A percentile compares a stretch with the other conserved stretches of the same genome.
Evolutionary conservation across 108 stramenopile genomes (phyloP).

Genomic region (Skeletonema grethae): DNA sequence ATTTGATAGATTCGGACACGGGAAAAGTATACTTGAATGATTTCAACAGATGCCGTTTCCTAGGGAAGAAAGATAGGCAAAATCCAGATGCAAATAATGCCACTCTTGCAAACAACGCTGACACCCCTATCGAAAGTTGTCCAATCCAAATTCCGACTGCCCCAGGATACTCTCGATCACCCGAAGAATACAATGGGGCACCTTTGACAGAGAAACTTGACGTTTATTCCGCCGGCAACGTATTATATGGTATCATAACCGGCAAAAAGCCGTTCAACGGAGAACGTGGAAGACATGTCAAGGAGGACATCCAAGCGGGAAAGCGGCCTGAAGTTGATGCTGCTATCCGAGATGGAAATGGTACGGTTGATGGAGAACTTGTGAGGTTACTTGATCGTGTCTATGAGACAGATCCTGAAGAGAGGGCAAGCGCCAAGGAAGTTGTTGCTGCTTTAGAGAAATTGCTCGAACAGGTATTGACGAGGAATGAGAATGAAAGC

Average conservation of each 20-base stretch:
- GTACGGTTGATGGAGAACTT: constrained; percentile 39
- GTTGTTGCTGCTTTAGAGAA: constrained; percentile 44
- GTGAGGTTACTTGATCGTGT: constrained; percentile 40
- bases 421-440: constrained; percentile 46
- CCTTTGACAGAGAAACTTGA: constrained; percentile 50
- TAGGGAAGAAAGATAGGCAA: constrained; percentile 47
- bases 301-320: constrained; percentile 22
- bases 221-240: constrained; percentile 49
- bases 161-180: constrained; percentile 71
- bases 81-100: not conserved
- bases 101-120: not conserved
- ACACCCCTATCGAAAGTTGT: constrained; percentile 40
- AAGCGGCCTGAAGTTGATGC: constrained; percentile 35
- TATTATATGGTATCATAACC: constrained; percentile 51
- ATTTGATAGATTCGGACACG: constrained; percentile 54
- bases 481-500: not conserved
- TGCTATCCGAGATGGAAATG: constrained; percentile 33
- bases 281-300: constrained; percentile 38
- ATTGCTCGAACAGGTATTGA: constrained; percentile 16
- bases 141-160: constrained; percentile 71
- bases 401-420: constrained; percentile 38
- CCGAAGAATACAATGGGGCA: constrained; percentile 68
- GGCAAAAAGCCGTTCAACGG: constrained; percentile 40
- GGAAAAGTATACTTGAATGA: constrained; percentile 75
- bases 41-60: constrained; percentile 88